Conservation (phyloP, 2,329 filamentous ascomycete genomes). For the Periconia sp. region DNA sequence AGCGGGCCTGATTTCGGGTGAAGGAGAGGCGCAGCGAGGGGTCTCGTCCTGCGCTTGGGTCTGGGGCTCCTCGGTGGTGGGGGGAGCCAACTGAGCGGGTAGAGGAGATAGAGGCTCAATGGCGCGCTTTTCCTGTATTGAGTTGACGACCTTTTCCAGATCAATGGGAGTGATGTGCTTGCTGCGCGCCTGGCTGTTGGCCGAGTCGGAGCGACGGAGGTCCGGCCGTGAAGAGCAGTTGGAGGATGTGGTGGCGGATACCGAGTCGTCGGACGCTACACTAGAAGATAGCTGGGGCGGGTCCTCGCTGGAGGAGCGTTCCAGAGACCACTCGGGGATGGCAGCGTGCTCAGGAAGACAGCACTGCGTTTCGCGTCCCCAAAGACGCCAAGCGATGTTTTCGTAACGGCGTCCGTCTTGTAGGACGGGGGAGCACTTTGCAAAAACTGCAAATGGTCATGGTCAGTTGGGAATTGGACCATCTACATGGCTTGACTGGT, state of each 20-base stretch:
- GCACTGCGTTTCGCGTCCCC: constrained; percentile 92
- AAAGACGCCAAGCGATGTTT: constrained; percentile 87
- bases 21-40: constrained; percentile 47
- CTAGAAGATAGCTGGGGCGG: constrained; percentile 52
- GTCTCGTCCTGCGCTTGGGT: constrained; percentile 41
- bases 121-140: constrained; percentile 81
- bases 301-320: constrained; percentile 28
- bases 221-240: constrained; percentile 61
- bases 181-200: constrained; percentile 68
- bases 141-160: constrained; percentile 90
- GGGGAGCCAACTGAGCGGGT: constrained; percentile 42
- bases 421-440: constrained; percentile 89
- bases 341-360: constrained; percentile 63
- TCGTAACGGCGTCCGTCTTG: constrained; percentile 90
- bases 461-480: constrained; percentile 21
- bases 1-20: constrained; percentile 32
- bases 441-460: constrained; percentile 68
- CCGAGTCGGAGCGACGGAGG: constrained; percentile 71
- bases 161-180: constrained; percentile 92
- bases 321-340: constrained; percentile 37
- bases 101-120: constrained; percentile 60
- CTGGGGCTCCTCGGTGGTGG: constrained; percentile 7
- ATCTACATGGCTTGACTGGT: constrained; percentile 4
- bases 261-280: constrained; percentile 47
- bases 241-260: constrained; percentile 51